Evolutionary conservation across 2,329 filamentous ascomycete species (phyloP).

Genomic region (Penicillium crustosum): DNA sequence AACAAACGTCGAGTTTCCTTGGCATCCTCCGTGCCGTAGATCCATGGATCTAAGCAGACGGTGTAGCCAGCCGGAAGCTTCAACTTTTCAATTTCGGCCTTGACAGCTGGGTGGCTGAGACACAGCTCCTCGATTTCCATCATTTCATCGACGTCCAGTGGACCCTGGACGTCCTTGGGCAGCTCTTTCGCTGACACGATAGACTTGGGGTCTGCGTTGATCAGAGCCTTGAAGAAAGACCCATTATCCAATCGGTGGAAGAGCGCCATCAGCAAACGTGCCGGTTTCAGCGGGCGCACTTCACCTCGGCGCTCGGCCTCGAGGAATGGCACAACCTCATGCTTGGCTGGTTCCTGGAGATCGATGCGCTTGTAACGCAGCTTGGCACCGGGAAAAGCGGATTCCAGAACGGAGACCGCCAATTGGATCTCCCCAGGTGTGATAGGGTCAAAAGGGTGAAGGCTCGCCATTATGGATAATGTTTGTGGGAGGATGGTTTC

Average conservation of each 20-base stretch:
- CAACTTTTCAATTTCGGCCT: conserved; percentile 60
- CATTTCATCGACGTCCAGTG: conserved; percentile 61
- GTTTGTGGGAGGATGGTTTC: background rate
- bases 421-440: conserved; percentile 42
- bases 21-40: conserved; percentile 56
- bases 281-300: conserved; percentile 52
- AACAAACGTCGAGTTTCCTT: conserved; percentile 42
- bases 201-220: conserved; percentile 42
- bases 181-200: conserved; percentile 44
- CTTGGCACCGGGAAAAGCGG: conserved; percentile 36
- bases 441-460: conserved; percentile 45
- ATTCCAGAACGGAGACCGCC: conserved; percentile 40
- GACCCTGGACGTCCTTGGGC: conserved; percentile 54
- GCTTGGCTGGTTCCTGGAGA: conserved; percentile 64
- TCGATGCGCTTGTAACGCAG: conserved; percentile 65
- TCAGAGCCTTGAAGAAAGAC: conserved; percentile 44
- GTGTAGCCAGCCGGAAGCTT: conserved; percentile 58
- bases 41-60: conserved; percentile 66
- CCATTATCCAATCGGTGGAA: conserved; percentile 42
- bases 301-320: conserved; percentile 60
- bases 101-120: conserved; percentile 56
- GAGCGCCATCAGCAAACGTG: conserved; percentile 55
- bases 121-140: conserved; percentile 58
- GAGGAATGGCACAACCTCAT: conserved; percentile 58
- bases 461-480: conserved; percentile 21